These are phyloP conservation scores for Rubroboletus pulcherrimus DNA, from an alignment of 768 basidiomycete species.

Conservation along the genomic window DNA sequence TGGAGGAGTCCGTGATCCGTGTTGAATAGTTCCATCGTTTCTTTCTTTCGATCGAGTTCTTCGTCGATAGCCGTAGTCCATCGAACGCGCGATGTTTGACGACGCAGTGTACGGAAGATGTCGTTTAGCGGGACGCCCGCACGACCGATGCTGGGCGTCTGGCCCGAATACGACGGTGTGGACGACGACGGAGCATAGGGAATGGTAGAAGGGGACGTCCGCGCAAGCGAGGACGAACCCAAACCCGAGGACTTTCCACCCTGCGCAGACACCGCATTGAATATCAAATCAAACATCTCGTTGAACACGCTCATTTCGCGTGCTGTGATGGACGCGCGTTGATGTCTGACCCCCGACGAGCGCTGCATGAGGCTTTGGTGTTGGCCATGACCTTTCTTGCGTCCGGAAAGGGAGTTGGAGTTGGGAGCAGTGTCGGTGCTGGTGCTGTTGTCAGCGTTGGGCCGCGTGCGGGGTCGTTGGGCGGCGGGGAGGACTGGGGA, in stretches of 20 bases:
- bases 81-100: conserved; percentile 45
- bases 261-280: conserved; percentile 46
- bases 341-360: conserved; percentile 16
- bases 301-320: conserved; percentile 64
- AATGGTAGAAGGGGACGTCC: neutral
- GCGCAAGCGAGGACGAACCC: conserved; percentile 1
- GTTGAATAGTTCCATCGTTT: conserved; percentile 65
- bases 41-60: conserved; percentile 64
- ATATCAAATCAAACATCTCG: conserved; percentile 72
- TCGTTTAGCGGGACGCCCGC: conserved; percentile 36
- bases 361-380: conserved; percentile 4
- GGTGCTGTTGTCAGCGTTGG: neutral
- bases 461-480: conserved; percentile 12
- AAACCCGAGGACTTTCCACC: conserved; percentile 10
- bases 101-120: conserved; percentile 53
- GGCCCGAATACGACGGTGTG: neutral
- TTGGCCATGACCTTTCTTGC: neutral
- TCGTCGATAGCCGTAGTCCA: conserved; percentile 52
- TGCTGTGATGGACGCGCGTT: conserved; percentile 62
- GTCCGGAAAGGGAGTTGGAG: neutral
- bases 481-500: conserved; percentile 24
- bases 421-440: neutral
- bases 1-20: conserved; percentile 68
- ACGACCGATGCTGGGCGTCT: conserved; percentile 17
- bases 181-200: neutral